Base-by-base conservation (phyloP, 352 stramenopile genomes). In the Phytophthora macrochlamydospora region DNA sequence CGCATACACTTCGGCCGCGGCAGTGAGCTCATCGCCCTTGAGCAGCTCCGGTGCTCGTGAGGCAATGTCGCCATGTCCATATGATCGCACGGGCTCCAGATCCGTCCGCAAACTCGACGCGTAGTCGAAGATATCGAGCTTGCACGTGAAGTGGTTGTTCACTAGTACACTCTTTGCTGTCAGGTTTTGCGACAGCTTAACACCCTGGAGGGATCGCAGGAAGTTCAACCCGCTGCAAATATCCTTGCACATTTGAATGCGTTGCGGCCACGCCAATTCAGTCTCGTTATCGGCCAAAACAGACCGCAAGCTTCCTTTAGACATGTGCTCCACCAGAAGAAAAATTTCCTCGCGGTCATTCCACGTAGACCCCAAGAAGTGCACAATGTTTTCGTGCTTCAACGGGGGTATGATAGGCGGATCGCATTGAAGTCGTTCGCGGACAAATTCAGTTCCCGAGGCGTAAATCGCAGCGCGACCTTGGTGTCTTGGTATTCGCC, bases 121-220 rank as follows among this genome's bases (percentile, higher is more conserved):
- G 35, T 89, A 91, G 52, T 93, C 81, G 54, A 94, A 89, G 14
- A 91, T 78, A 51, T 94, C 83, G 11, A 94, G 62, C 60, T 94
- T 94, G 56, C 83, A 92, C 40, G 74, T 83, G n/a, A 89, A 60
- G 4, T 89, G 70, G 4, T 56, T 67, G 42, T 81, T 73, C 53
- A 81, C 76, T 11, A 94, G 62, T 46, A 91, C 78, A 53, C 76
- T 91, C 45, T 72, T 84, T n/a, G 67, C 68, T 12, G 81, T 89
- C 29, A 93, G 31, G 33, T 86, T 86, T 12, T 76, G 71, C 18
- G 76, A 81, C 24, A 90, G 53, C 12, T 73, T 65, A 4, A 58
- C 60, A 13, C 68, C 61, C 2, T 75, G 65, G 12, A 66, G 51
- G 0, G 78, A 87, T 38, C 85, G 81, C 13, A 90, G 51, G 43